Conservation (phyloP, 306 rosid species). For the Luffa aegyptiaca region DNA sequence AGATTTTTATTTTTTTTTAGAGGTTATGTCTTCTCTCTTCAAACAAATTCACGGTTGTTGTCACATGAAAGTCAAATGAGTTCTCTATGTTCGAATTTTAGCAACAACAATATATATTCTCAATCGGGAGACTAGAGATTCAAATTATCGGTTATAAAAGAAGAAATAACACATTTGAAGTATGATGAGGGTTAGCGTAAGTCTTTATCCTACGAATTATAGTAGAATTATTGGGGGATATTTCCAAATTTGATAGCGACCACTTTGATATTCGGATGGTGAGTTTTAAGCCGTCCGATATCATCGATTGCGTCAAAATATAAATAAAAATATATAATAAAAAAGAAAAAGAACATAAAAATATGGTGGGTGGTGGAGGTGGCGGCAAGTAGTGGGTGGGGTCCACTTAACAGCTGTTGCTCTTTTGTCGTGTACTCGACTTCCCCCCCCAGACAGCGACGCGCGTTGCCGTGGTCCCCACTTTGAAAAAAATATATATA, state of each 20-base stretch:
- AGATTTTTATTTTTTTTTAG: too few species aligned
- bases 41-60: too few species aligned
- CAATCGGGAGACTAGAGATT: too few species aligned
- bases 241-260: neutral
- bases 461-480: neutral
- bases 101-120: too few species aligned
- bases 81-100: too few species aligned
- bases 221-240: neutral
- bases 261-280: neutral
- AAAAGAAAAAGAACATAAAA: neutral
- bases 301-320: neutral
- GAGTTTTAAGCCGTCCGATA: neutral
- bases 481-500: neutral
- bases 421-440: neutral
- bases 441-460: neutral
- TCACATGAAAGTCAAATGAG: too few species aligned
- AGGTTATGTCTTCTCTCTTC: too few species aligned
- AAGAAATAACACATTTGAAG: too few species aligned
- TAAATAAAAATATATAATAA: neutral
- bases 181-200: too few species aligned
- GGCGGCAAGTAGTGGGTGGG: slow-evolving; percentile 11
- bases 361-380: neutral
- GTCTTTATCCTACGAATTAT: neutral
- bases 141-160: too few species aligned
- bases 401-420: neutral